Evolutionary conservation across 2,329 filamentous ascomycete species (phyloP), one percentile per base, ranked within the genome.

Genomic region (Endoconidiophora laricicola): DNA sequence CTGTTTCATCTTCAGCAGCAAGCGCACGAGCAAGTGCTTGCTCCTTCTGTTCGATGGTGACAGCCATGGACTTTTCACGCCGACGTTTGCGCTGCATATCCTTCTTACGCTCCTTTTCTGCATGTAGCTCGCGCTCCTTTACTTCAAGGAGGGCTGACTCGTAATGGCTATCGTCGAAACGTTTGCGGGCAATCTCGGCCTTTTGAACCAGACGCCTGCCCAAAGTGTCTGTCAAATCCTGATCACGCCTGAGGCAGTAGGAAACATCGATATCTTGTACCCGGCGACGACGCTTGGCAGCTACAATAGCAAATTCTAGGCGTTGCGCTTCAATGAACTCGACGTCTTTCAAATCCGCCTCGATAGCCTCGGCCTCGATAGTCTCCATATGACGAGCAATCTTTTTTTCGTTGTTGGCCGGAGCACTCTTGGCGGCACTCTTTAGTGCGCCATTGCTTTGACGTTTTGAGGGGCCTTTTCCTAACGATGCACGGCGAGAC

Each of bases 91-190:
- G 83, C 63, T 98, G 91, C 86, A 98, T 96, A 61, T 98, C 91
- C 69, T 98, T 98, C 71, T 98, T 98, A 56, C 91, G 86, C 66
- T 98, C 91, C 68, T 98, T 98, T 65, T 98, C 91, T 54, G 90
- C 87, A 54, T 83, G 83, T 6, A 95, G 73, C 63, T 95, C 90
- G 56, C 86, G 86, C 54, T 87, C 83, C 57, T 91, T 84, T 2
- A 96, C 90, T 58, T 94, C 83, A 48, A 83, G 77, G 53, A 90
- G 75, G 1, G 91, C 90, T 39, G 83, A 80, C 16, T 84, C 77
- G 60, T 87, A 88, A 62, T 91, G 80, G 43, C 80, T 69, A 12
- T 83, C 73, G 53, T 85, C 78, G 62, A 85, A 95, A 29, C 85
- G 79, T 48, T 81, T 73, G 59, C 83, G 83, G 38, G 86, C 86